Base-by-base conservation (phyloP, 2,329 filamentous ascomycete genomes). In the Colletotrichum horii region DNA sequence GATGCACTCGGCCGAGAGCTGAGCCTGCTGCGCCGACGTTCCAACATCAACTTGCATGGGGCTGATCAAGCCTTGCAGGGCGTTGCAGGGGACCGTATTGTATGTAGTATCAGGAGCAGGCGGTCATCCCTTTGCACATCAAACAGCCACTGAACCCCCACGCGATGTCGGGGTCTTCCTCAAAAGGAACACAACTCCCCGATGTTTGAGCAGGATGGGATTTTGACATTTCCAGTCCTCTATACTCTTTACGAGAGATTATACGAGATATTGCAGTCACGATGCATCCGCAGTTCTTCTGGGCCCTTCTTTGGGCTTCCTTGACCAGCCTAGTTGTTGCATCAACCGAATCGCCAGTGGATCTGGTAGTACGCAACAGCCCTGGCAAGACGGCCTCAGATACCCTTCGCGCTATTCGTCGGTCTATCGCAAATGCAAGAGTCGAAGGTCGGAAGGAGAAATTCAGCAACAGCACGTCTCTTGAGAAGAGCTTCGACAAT, bases 401-500 rank as follows among this genome's bases (percentile, higher is more conserved):
- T 5, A 75, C 74, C 3, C 19, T 76, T 6, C 61, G 36, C 12
- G 66, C 66, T 14, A 58, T 76, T 16, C 66, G 66, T 4, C 71
- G 71, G 28, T 22, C 56, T 11, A 71, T 76, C n/a, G 34, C 56
- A 15, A 64, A 70, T 16, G 71, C 71, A 2, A 43, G 61, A 12
- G n/a, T 74, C 6, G 19, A 75, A 8, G 52, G 74, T 6, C 24
- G 71, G 15, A n/a, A 70, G 8, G 28, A 38, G 6, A 66, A 74
- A 19, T 74, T 70, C 61, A 69, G 61, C 34, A 84, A 83, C 64
- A 82, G 80, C 65, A 82, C 81, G 0, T 79, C 79, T 15, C 77
- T 88, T n/a, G 83, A 85, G 71, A 83, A 81, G 65, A 86, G 83
- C 71, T 88, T 85, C 83, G 79, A 83, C 56, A 83, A 81, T n/a